Evolutionary conservation across 352 stramenopile genomes (phyloP).

Genomic region (Globisporangium cylindrosporum): DNA sequence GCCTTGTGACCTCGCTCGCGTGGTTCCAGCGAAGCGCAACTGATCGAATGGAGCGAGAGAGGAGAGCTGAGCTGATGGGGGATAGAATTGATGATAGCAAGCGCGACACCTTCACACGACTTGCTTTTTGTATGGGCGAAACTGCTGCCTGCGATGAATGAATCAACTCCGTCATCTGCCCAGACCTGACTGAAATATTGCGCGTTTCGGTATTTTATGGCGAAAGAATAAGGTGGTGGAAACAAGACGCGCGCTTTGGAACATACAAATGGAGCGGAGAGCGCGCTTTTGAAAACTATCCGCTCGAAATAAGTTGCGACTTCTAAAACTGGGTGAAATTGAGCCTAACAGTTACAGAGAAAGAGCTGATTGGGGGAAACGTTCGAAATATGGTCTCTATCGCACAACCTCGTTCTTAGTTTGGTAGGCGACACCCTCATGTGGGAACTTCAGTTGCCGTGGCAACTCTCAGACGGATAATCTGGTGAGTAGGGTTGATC

Average conservation of each 20-base stretch:
- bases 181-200: neutral
- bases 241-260: neutral
- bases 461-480: neutral
- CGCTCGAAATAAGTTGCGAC: neutral
- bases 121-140: neutral
- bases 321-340: conserved; percentile 1
- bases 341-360: neutral
- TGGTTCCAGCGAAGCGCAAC: neutral
- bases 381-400: conserved; percentile 2
- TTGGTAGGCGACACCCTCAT: neutral
- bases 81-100: neutral
- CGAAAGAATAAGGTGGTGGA: neutral
- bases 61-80: neutral
- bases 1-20: neutral
- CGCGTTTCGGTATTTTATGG: neutral
- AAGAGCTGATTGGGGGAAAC: neutral
- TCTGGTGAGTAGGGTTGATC: conserved; percentile 8
- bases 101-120: conserved; percentile 1
- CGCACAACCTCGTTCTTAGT: neutral
- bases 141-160: neutral
- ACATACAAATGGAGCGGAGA: neutral
- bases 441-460: conserved; percentile 8
- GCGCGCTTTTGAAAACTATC: neutral
- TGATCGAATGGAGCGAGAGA: conserved; percentile 5
- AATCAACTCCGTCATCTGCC: neutral